Percentiles rank a stretch among this genome's conserved stretches.
These are phyloP conservation scores for Torulaspora delbrueckii DNA, from an alignment of 805 yeast genomes.

Conservation along the genomic window DNA sequence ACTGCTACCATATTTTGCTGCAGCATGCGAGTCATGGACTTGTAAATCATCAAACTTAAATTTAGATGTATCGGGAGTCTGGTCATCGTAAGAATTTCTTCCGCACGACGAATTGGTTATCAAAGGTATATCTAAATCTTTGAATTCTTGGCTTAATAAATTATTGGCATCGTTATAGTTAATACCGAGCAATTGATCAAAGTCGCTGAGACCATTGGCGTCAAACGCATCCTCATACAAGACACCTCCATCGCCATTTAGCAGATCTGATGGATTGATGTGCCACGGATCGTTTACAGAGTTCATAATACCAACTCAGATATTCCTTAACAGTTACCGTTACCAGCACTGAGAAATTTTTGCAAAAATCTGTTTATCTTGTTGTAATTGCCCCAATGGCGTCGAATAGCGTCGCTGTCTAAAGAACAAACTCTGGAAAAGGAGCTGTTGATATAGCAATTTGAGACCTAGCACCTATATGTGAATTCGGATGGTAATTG, in stretches of 20 bases:
- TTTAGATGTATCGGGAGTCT: not conserved
- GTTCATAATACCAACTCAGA: slow-evolving; percentile 8
- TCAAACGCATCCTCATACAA: slow-evolving; percentile 5
- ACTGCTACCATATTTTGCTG: slow-evolving; percentile 9
- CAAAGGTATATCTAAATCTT: slow-evolving; percentile 60
- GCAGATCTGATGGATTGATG: slow-evolving; percentile 17
- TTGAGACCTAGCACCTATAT: not conserved
- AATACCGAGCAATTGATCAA: slow-evolving; percentile 43
- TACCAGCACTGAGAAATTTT: not conserved
- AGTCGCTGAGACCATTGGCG: slow-evolving; percentile 16
- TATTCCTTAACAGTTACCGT: not conserved
- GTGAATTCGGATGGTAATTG: not conserved
- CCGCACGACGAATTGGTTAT: slow-evolving; percentile 17
- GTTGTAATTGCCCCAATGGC: not conserved
- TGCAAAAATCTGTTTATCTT: not conserved
- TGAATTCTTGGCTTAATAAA: slow-evolving; percentile 51
- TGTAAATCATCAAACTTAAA: slow-evolving; percentile 23
- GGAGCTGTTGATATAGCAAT: not conserved
- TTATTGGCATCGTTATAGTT: slow-evolving; percentile 52
- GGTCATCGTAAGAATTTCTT: not conserved
- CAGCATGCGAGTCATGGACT: slow-evolving; percentile 11
- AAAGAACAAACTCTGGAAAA: not conserved
- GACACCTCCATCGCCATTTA: slow-evolving; percentile 4
- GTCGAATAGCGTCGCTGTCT: not conserved
- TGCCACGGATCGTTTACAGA: slow-evolving; percentile 19